Percentiles rank a stretch among this genome's conserved stretches.
These are phyloP conservation scores for Fistulina hepatica DNA, from an alignment of 1,284 basidiomycete species.

Conservation along the genomic window DNA sequence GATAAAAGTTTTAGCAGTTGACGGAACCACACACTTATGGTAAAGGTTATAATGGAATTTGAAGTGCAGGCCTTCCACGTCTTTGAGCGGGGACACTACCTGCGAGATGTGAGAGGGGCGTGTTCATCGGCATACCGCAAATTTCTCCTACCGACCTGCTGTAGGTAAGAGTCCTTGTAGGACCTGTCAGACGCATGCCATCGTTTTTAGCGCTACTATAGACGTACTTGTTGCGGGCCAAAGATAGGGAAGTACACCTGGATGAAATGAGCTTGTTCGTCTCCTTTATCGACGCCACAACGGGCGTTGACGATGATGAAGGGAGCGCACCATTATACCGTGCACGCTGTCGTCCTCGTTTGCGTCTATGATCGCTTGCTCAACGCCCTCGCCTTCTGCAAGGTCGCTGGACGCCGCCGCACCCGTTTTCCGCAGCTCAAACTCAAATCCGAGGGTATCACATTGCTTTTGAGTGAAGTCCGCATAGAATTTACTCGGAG, in stretches of 20 bases:
- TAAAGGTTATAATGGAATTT: slow-evolving; percentile 96
- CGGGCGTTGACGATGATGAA: slow-evolving; percentile 1
- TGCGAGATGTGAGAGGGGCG: slow-evolving; percentile 30
- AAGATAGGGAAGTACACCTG: slow-evolving; percentile 93
- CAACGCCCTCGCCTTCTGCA: slow-evolving; percentile 59
- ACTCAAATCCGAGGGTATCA: slow-evolving; percentile 79
- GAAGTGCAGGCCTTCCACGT: slow-evolving; percentile 94
- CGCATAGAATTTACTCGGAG: slow-evolving; percentile 85
- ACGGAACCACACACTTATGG: slow-evolving; percentile 65
- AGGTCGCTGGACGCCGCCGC: slow-evolving; percentile 46
- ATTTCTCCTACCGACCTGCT: slow-evolving; percentile 45
- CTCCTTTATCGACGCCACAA: neutral
- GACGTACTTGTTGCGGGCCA: slow-evolving; percentile 67
- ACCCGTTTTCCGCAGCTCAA: slow-evolving; percentile 67
- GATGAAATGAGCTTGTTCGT: slow-evolving; percentile 7
- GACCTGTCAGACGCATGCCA: slow-evolving; percentile 8
- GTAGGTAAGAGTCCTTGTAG: slow-evolving; percentile 88
- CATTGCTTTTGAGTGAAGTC: slow-evolving; percentile 93
- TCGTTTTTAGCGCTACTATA: slow-evolving; percentile 2
- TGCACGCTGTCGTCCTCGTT: slow-evolving; percentile 81
- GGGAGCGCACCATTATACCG: slow-evolving; percentile 82
- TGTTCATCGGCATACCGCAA: neutral
- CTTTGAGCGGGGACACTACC: slow-evolving; percentile 92
- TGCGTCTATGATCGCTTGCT: slow-evolving; percentile 90
- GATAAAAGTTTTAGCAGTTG: slow-evolving; percentile 1